Conservation (phyloP, 257 asterid species). For the Orobanche coerulescens region DNA sequence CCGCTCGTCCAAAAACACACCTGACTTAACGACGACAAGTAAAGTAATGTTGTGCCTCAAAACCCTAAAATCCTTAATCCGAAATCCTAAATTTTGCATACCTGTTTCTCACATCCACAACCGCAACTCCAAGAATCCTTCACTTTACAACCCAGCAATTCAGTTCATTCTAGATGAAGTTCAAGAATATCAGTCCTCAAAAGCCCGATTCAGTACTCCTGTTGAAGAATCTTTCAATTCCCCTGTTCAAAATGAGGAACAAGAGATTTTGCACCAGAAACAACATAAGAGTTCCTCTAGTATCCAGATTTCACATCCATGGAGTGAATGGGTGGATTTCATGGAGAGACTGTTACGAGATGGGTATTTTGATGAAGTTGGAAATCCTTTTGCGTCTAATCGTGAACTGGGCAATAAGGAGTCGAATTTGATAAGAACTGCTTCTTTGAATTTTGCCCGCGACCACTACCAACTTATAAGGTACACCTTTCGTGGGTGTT, state of each 20-base stretch:
- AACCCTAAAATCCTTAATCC: constrained; percentile 31
- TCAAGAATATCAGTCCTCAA: constrained; percentile 22
- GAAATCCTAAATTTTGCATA: constrained; percentile 17
- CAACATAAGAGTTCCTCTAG: constrained; percentile 5
- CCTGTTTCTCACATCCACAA: constrained; percentile 27
- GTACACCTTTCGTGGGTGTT: constrained; percentile 25
- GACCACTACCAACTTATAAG: constrained; percentile 59
- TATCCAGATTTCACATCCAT: constrained; percentile 53
- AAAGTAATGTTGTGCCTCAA: constrained; percentile 11
- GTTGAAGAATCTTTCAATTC: constrained; percentile 19
- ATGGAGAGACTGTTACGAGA: constrained; percentile 44
- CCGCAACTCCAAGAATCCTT: constrained; percentile 23
- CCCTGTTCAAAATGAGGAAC: constrained; percentile 24
- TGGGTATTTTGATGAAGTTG: constrained; percentile 59
- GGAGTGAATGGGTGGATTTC: constrained; percentile 80
- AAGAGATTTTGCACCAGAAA: constrained; percentile 12
- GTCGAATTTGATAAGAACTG: constrained; percentile 63
- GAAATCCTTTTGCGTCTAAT: constrained; percentile 46
- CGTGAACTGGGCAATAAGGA: constrained; percentile 43
- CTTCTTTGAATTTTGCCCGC: constrained; percentile 81
- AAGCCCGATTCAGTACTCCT: constrained; percentile 18
- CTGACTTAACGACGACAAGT: no score
- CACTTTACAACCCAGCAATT: constrained; percentile 50
- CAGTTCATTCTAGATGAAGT: constrained; percentile 57
- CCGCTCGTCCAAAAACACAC: no score